Evolutionary conservation across 2,329 filamentous ascomycete species (phyloP).

Genomic region (Podosphaera leucotricha): DNA sequence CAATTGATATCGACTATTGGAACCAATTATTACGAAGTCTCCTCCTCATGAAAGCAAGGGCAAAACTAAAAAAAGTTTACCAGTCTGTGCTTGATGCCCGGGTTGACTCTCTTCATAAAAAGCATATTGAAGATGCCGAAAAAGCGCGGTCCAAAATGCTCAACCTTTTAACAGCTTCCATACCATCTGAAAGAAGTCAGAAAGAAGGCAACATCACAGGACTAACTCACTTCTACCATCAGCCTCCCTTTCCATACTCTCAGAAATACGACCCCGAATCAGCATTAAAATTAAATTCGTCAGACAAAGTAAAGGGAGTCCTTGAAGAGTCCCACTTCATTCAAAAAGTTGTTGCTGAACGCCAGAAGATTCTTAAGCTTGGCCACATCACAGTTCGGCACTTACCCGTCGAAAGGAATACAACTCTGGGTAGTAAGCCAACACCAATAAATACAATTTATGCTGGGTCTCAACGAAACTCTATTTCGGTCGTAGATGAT

Average conservation of each 20-base stretch:
- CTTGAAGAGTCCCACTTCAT: slow-evolving; percentile 35
- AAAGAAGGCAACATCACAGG: background rate
- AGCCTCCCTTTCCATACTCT: slow-evolving; percentile 18
- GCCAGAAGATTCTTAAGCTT: slow-evolving; percentile 36
- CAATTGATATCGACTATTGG: slow-evolving; percentile 92
- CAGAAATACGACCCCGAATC: slow-evolving; percentile 38
- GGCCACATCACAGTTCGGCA: slow-evolving; percentile 42
- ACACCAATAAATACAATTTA: slow-evolving; percentile 16
- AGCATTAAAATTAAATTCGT: slow-evolving; percentile 34
- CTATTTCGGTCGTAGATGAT: slow-evolving; percentile 46
- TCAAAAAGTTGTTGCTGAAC: slow-evolving; percentile 29
- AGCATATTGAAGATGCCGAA: slow-evolving; percentile 44
- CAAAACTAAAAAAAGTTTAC: slow-evolving; percentile 56
- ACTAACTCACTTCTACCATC: slow-evolving; percentile 1
- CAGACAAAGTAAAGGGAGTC: slow-evolving; percentile 36
- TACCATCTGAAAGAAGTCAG: slow-evolving; percentile 1
- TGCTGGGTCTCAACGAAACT: slow-evolving; percentile 42
- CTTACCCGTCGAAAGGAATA: slow-evolving; percentile 15
- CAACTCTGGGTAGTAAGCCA: slow-evolving; percentile 14
- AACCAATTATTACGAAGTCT: slow-evolving; percentile 71
- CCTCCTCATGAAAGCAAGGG: slow-evolving; percentile 76
- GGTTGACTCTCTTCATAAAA: slow-evolving; percentile 37
- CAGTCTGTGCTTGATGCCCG: slow-evolving; percentile 51
- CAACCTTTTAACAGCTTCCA: background rate
- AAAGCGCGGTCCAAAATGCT: slow-evolving; percentile 27